Evolutionary conservation across 2,329 filamentous ascomycete genomes (phyloP).

Genomic region (Verticillium albo-atrum): DNA sequence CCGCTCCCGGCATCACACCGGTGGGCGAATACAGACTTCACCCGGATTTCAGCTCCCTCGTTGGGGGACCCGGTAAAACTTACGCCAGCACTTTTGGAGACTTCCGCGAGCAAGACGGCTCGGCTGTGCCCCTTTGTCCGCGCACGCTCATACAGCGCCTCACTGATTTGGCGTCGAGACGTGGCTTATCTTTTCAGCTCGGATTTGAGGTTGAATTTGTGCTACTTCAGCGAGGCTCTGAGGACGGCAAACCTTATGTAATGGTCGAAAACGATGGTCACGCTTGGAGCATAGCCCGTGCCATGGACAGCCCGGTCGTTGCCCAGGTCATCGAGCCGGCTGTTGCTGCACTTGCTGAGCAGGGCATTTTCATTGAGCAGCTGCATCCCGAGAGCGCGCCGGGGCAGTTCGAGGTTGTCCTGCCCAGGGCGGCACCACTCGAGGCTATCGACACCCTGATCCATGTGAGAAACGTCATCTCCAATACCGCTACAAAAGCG

Average conservation of each 20-base stretch:
- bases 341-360: constrained; percentile 50
- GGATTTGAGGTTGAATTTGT: constrained; percentile 83
- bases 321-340: constrained; percentile 62
- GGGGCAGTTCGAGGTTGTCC: constrained; percentile 74
- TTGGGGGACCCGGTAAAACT: constrained; percentile 50
- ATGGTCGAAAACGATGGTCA: constrained; percentile 57
- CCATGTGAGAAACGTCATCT: constrained; percentile 66
- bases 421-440: constrained; percentile 59
- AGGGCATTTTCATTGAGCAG: constrained; percentile 65
- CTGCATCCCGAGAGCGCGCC: constrained; percentile 70
- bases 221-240: constrained; percentile 50
- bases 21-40: constrained; percentile 63
- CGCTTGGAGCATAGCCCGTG: constrained; percentile 64
- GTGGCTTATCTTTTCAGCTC: constrained; percentile 56
- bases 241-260: constrained; percentile 28
- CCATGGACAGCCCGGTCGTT: constrained; percentile 54
- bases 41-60: constrained; percentile 62
- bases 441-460: constrained; percentile 68
- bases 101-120: constrained; percentile 55
- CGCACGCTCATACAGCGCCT: constrained; percentile 56
- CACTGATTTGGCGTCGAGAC: constrained; percentile 43
- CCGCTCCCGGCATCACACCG: constrained; percentile 48
- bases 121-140: constrained; percentile 54
- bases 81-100: constrained; percentile 65
- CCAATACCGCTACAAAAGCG: constrained; percentile 56